Conservation (phyloP, 805 yeast genomes). For the Tetrapisispora namnaoensis region DNA sequence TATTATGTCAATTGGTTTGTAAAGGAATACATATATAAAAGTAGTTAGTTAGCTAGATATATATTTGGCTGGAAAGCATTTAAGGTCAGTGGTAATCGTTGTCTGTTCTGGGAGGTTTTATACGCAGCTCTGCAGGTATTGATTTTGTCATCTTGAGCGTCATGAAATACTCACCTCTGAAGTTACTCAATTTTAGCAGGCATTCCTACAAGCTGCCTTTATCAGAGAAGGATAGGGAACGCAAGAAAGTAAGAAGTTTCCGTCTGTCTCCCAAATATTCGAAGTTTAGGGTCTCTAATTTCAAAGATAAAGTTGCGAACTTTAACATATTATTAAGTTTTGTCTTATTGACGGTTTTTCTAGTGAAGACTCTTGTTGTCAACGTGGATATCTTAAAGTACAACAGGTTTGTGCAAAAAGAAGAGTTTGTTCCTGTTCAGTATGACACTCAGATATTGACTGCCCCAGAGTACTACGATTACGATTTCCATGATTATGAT, state of each 20-base stretch:
- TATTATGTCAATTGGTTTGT: too few species aligned
- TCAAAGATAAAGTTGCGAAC: not conserved
- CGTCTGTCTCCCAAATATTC: not conserved
- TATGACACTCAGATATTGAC: slow-evolving; percentile 13
- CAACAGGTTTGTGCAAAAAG: not conserved
- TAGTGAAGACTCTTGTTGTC: not conserved
- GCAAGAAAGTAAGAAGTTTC: not conserved
- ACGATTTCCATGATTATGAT: slow-evolving; percentile 30
- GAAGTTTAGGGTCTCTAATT: not conserved
- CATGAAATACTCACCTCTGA: not conserved
- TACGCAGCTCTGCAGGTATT: not conserved
- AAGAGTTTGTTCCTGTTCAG: not conserved
- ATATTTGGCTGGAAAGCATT: too few species aligned
- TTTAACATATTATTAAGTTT: not conserved
- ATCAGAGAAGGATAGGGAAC: not conserved
- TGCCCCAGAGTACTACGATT: slow-evolving; percentile 28
- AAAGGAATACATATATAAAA: too few species aligned
- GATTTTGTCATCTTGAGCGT: not conserved
- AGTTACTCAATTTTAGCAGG: not conserved
- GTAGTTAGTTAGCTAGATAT: too few species aligned
- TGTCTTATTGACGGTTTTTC: not conserved
- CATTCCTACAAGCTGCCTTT: not conserved
- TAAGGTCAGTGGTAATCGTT: too few species aligned
- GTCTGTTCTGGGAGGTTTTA: too few species aligned
- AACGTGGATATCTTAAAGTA: not conserved